Evolutionary conservation across 345 rosid species (phyloP), one percentile per base, ranked within the genome.

Genomic region (Mangifera indica): DNA sequence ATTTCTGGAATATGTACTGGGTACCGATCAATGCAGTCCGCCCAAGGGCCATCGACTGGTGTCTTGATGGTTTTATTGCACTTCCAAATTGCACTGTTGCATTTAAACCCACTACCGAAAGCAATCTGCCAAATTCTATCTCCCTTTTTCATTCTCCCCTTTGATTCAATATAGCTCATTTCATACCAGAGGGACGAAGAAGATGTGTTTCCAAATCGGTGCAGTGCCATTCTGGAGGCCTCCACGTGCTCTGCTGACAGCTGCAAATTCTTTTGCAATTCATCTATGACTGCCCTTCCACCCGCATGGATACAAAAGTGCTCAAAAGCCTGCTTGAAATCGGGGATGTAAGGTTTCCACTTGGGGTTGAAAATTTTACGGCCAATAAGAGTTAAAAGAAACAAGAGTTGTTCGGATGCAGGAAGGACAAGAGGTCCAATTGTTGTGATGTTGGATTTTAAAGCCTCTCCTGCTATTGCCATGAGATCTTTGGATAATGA

Each of bases 271-370:
- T 86, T 87, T 57, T 89, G 91, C 0, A 93, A 78, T 74, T 85
- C 96, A 48, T 91, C 98, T 24, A 93, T 88, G 20, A 93, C 97
- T 0, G 96, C 97, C 61, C 93, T 81, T 7, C 98, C 98, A 8
- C 97, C 97, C 0, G 98, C 98, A 58, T 93, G 98, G 70, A 93
- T 88, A 76, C 98, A 91, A 60, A 91, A 93, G 69, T 93, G 98
- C 78, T 93, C 98, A 51, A 93, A 90, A 0, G 94, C 98, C 48
- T 83, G 83, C 67, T 87, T 91, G 85, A 93, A 93, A 74, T 93
- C 91, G 0, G 98, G 98, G 48, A 90, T 83, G 64, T 91, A 90
- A 2, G 96, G 90, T 74, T 88, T 90, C 92, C 81, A 81, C 68
- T 86, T 92, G 0, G 82, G 83, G 80, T 84, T 84, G 45, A 82